Evolutionary conservation across 805 yeast species (phyloP).

Genomic region (Clavispora phyllophila): DNA sequence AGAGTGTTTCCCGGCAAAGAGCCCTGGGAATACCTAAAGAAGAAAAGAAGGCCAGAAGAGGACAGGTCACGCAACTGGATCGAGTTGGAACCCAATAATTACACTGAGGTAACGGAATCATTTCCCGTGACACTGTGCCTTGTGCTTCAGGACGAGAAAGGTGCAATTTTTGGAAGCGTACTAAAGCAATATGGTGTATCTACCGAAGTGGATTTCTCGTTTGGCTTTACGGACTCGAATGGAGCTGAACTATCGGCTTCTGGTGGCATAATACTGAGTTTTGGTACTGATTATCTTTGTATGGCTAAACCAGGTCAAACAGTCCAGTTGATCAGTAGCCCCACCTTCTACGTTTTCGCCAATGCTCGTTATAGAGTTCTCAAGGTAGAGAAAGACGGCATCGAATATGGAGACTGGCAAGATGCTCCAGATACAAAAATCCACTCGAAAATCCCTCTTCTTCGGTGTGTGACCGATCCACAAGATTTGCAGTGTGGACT

Average conservation of each 20-base stretch:
- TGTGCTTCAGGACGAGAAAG: slow-evolving; percentile 15
- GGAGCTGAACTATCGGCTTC: not conserved
- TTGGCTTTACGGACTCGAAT: not conserved
- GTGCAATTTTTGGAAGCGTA: slow-evolving; percentile 14
- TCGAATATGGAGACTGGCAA: slow-evolving; percentile 7
- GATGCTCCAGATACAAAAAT: slow-evolving; percentile 1
- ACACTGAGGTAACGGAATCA: not conserved
- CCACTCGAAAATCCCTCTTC: slow-evolving; percentile 10
- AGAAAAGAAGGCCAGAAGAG: not conserved
- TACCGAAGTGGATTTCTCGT: not conserved
- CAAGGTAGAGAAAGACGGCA: slow-evolving; percentile 1
- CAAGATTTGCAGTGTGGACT: slow-evolving; percentile 8
- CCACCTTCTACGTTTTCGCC: slow-evolving; percentile 10
- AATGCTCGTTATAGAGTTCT: slow-evolving; percentile 11
- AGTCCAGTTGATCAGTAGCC: slow-evolving; percentile 20
- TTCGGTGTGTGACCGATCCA: slow-evolving; percentile 18
- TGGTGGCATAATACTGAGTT: slow-evolving; percentile 3
- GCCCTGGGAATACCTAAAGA: not conserved
- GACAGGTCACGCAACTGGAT: not conserved
- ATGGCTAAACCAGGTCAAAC: slow-evolving; percentile 13
- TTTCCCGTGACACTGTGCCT: slow-evolving; percentile 19
- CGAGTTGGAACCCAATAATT: not conserved
- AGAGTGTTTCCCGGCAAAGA: not conserved
- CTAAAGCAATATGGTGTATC: not conserved
- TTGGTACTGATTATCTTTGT: slow-evolving; percentile 14